Evolutionary conservation across 2,329 filamentous ascomycete genomes (phyloP), one percentile per base, ranked within the genome.

Genomic region (Emergomyces orientalis): DNA sequence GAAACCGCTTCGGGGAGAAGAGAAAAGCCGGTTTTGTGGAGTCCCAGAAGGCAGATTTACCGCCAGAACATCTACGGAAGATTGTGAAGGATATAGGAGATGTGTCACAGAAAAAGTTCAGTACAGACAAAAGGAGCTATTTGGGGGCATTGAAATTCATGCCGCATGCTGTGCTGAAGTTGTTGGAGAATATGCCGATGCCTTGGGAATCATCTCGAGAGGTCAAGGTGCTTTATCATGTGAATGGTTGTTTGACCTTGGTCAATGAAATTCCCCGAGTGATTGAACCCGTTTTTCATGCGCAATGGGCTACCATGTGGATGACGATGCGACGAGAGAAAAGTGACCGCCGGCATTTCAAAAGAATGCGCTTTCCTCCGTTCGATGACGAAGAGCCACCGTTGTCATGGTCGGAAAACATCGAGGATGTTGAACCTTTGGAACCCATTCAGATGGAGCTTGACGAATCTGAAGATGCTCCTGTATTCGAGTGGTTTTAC

Each of bases 281-380:
- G 62, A 97, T 99, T 71, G 94, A 97, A 74, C 94, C 94, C 0
- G 90, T 99, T 3, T 99, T 96, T 76, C 92, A 97, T 74, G 94
- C 94, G 63, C 94, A 99, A 75, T 99, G 94, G 94, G 94, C 94
- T 14, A 96, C 93, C 62, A 99, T 99, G 94, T 99, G 94, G 94
- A 88, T 96, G 32, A 91, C 89, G 54, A 99, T 99, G 94, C 87
- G 94, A 70, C 89, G 95, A 70, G 94, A 99, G 75, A 99, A 99
- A 82, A 94, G 91, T 72, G 94, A 99, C 72, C 82, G 94, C 76
- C 82, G 93, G 72, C 86, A 97, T 70, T 99, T 99, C 82, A 99
- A 99, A 81, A 87, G 94, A 67, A 99, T 99, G 94, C 87, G 95
- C 69, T 99, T 99, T 71, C 94, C 94, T 22, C 95, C 95, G 0